phyloP scores from a whole-genome alignment of 1,284 basidiomycete species.

The Moniliophthora roreri region DNA sequence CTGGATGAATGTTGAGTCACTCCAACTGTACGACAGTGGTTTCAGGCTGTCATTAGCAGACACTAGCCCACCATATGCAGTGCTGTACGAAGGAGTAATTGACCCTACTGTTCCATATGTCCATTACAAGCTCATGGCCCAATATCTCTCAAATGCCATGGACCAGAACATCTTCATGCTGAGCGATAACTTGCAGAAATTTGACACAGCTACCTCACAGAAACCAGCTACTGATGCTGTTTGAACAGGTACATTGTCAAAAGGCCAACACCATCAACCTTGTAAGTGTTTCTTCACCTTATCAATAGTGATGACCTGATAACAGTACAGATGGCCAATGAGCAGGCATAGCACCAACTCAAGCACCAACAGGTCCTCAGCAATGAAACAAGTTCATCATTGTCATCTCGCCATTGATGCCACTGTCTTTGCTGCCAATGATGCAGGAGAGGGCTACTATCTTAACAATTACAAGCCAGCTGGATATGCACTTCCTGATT shows the following conservation, averaged over 20 bases:
- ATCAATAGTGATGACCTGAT: background rate
- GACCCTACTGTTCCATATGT: no score
- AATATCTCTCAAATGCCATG: no score
- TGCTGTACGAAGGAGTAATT: no score
- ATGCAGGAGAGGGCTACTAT: background rate
- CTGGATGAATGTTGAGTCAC: background rate
- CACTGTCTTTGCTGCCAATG: background rate
- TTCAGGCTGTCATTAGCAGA: background rate
- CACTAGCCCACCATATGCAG: background rate
- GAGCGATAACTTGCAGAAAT: no score
- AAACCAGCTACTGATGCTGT: background rate
- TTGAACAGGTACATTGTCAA: background rate
- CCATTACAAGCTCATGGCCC: no score
- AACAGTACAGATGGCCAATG: background rate
- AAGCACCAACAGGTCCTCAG: background rate
- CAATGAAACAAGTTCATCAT: background rate
- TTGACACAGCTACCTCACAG: background rate
- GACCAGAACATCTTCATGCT: no score
- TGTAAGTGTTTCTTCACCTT: background rate
- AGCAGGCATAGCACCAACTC: background rate
- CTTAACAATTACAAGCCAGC: no score
- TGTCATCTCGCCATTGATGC: background rate
- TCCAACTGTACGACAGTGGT: background rate
- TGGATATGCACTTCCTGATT: slow-evolving; percentile 5
- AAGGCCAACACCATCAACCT: background rate